Evolutionary conservation across 2,329 filamentous ascomycete species (phyloP).

Genomic region (Aspergillus aculeatus): DNA sequence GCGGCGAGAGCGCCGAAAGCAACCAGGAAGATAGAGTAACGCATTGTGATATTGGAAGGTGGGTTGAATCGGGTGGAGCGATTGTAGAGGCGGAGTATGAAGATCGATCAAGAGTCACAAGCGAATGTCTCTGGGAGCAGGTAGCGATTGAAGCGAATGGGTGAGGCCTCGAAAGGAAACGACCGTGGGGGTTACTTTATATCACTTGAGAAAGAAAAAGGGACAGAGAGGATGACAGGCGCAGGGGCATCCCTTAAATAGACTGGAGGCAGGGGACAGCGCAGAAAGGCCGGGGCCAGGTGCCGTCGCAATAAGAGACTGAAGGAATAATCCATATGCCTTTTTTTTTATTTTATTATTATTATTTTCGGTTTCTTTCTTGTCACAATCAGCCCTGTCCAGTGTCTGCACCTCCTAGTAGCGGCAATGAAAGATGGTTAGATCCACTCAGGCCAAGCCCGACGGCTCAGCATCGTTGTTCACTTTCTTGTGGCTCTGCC

Average conservation of each 20-base stretch:
- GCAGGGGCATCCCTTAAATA: constrained; percentile 21
- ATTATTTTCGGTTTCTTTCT: not conserved
- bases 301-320: not conserved
- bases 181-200: constrained; percentile 19
- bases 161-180: constrained; percentile 3
- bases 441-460: constrained; percentile 8
- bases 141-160: constrained; percentile 3
- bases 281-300: not conserved
- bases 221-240: constrained; percentile 16
- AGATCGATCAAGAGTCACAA: not conserved
- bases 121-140: constrained; percentile 8
- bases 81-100: constrained; percentile 8
- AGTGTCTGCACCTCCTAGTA: constrained; percentile 8
- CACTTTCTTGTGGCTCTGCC: not conserved
- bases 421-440: constrained; percentile 3
- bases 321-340: not conserved
- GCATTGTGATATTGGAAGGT: constrained; percentile 42
- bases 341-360: not conserved
- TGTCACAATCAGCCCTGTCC: constrained; percentile 16
- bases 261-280: constrained; percentile 11
- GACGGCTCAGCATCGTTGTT: not conserved
- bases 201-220: constrained; percentile 12
- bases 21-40: constrained; percentile 45
- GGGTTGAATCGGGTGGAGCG: constrained; percentile 14
- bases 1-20: constrained; percentile 45